These are phyloP conservation scores for Leishmania braziliensis DNA, from an alignment of 208 protist species.

Conservation along the genomic window DNA sequence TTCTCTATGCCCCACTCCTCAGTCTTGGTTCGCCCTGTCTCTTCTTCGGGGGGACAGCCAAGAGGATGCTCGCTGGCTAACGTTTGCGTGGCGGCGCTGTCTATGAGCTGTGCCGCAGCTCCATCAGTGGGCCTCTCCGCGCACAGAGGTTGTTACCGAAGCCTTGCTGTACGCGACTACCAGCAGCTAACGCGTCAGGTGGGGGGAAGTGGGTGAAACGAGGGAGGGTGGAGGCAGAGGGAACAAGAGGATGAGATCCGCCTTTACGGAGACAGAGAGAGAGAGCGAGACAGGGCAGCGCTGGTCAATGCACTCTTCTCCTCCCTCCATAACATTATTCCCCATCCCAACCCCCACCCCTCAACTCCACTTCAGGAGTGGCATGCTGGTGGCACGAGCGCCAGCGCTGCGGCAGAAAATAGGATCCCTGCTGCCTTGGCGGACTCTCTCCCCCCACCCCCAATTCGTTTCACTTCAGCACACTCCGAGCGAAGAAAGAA, in stretches of 20 bases:
- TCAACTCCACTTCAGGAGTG: neutral
- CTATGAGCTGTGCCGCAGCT: neutral
- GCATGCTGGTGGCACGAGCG: neutral
- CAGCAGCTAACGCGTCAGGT: neutral
- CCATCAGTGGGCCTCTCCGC: no score
- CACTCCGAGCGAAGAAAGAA: neutral
- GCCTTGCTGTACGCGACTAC: neutral
- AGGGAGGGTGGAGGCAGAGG: neutral
- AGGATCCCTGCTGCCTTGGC: neutral
- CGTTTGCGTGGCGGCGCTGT: neutral
- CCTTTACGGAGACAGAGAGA: neutral
- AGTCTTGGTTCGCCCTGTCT: neutral
- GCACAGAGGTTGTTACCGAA: neutral
- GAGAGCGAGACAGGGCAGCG: neutral
- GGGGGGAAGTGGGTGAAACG: neutral
- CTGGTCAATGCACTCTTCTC: no score
- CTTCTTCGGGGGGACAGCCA: neutral
- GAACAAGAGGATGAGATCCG: neutral
- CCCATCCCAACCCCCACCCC: no score
- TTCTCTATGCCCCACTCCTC: neutral
- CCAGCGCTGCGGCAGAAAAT: neutral
- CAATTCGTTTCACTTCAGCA: neutral
- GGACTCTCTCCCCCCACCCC: neutral
- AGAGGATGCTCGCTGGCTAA: neutral
- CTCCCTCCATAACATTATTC: no score